phyloP scores from a whole-genome alignment of 2,329 filamentous ascomycete genomes.

The Septoria linicola region DNA sequence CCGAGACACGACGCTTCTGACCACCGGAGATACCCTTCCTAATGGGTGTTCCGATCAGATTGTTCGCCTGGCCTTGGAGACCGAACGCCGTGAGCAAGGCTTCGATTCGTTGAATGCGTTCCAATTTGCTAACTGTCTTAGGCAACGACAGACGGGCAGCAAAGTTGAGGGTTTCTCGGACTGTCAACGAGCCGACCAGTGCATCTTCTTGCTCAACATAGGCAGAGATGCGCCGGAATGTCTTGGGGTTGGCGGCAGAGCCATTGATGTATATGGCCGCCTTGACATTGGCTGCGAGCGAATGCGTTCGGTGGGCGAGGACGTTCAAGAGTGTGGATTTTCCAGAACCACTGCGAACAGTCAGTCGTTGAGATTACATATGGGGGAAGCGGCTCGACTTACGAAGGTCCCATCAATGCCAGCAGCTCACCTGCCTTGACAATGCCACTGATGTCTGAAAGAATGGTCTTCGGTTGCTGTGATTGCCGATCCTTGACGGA shows the following conservation, averaged over 20 bases:
- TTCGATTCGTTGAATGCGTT: conserved; percentile 63
- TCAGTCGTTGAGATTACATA: neutral
- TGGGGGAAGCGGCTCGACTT: conserved; percentile 28
- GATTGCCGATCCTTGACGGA: conserved; percentile 70
- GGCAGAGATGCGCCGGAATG: conserved; percentile 65
- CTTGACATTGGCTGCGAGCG: conserved; percentile 54
- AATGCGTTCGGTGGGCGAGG: conserved; percentile 62
- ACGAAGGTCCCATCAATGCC: conserved; percentile 76
- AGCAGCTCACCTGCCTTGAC: conserved; percentile 70
- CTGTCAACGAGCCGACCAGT: conserved; percentile 75
- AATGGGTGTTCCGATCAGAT: conserved; percentile 77
- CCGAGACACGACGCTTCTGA: conserved; percentile 76
- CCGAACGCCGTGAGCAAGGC: conserved; percentile 71
- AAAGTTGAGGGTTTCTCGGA: conserved; percentile 76
- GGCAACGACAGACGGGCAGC: conserved; percentile 66
- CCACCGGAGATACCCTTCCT: conserved; percentile 81
- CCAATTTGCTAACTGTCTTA: conserved; percentile 52
- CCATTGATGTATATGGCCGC: conserved; percentile 66
- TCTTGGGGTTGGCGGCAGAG: conserved; percentile 48
- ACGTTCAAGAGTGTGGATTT: conserved; percentile 85
- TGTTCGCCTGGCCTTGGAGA: conserved; percentile 65
- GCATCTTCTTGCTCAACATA: conserved; percentile 91
- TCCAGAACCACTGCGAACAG: conserved; percentile 54
- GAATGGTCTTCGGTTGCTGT: conserved; percentile 61
- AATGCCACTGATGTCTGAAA: conserved; percentile 62